Evolutionary conservation across 768 basidiomycete genomes (phyloP), one percentile per base, ranked within the genome.

Genomic region (Infundibulicybe gibba): DNA sequence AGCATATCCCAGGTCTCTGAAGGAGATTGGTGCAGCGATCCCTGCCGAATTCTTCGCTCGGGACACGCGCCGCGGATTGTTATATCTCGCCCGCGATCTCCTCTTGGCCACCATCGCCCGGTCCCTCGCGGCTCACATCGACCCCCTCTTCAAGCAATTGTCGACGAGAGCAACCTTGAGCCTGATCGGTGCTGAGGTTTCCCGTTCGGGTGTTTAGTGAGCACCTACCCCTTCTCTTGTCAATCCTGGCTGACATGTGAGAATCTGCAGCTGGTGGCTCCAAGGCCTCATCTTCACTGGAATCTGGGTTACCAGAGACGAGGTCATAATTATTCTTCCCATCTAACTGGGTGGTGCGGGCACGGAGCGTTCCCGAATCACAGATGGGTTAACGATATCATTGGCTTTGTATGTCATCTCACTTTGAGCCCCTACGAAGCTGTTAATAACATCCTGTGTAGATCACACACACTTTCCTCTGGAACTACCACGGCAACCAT

Each of bases 231-330:
- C 15, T 45, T 30, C 16, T 16, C 21, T 8, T 5, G 20, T n/a
- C n/a, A n/a, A 33, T 9, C 25, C 3, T 34, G 12, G 14, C 25
- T 21, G 11, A 44, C 25, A 13, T n/a, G 12, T 31, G 1, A 3
- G 12, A 5, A 13, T 11, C 21, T 37, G 3, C 20, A 55, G 54
- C 25, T 55, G 54, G 54, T 55, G 54, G 54, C 53, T 55, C 34
- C 53, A 53, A 48, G 52, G 54, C 5, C 38, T 55, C 10, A 50
- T 46, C 21, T 53, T 55, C 19, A 55, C 54, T 16, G 54, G 54
- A 3, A 16, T 55, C 10, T 55, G 54, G 54, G 52, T 55, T 16
- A 50, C 53, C 17, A 52, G 52, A 4, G 4, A 38, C 10, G 35
- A 38, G 17, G 35, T 38, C 4, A 38, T 14, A 6, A 38, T 10